These are phyloP conservation scores for Tephrocybe sp. DNA, from an alignment of 768 basidiomycete species.

Conservation along the genomic window DNA sequence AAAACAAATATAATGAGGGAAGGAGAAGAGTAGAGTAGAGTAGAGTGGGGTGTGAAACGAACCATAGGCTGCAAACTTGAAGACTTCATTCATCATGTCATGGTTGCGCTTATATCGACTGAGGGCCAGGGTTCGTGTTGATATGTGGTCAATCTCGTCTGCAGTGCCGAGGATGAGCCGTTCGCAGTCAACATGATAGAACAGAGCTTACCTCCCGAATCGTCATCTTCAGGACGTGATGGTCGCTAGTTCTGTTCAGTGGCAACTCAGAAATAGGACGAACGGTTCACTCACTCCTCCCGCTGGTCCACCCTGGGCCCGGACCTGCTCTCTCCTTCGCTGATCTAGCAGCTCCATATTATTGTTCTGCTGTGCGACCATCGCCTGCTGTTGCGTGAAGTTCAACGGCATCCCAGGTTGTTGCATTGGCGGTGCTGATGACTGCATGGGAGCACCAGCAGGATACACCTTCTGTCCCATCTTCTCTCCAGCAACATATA, in stretches of 20 bases:
- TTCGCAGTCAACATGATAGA: too few relatives aligned
- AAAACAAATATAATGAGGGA: neutral
- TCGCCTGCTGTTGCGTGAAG: constrained; percentile 54
- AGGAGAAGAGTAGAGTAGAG: too few relatives aligned
- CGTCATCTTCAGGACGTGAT: constrained; percentile 52
- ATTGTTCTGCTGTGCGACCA: constrained; percentile 72
- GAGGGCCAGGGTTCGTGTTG: constrained; percentile 69
- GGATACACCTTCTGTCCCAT: constrained; percentile 65
- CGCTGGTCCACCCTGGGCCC: constrained; percentile 45
- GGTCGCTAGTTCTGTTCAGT: constrained; percentile 29
- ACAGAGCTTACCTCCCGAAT: constrained; percentile 56
- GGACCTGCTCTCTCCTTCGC: constrained; percentile 54
- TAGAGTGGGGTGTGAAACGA: too few relatives aligned
- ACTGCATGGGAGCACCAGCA: constrained; percentile 24
- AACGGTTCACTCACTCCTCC: constrained; percentile 32
- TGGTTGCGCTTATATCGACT: constrained; percentile 79
- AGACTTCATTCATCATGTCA: constrained; percentile 83
- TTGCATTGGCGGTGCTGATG: constrained; percentile 27
- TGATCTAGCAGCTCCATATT: constrained; percentile 76
- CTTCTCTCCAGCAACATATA: constrained; percentile 75
- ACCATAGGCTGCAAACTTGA: constrained; percentile 73
- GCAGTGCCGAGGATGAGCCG: neutral
- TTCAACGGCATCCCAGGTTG: constrained; percentile 33
- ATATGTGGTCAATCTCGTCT: constrained; percentile 73
- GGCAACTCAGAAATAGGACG: constrained; percentile 1